phyloP scores from a whole-genome alignment of 495 filamentous ascomycete species.

The Aspergillus hancockii region DNA sequence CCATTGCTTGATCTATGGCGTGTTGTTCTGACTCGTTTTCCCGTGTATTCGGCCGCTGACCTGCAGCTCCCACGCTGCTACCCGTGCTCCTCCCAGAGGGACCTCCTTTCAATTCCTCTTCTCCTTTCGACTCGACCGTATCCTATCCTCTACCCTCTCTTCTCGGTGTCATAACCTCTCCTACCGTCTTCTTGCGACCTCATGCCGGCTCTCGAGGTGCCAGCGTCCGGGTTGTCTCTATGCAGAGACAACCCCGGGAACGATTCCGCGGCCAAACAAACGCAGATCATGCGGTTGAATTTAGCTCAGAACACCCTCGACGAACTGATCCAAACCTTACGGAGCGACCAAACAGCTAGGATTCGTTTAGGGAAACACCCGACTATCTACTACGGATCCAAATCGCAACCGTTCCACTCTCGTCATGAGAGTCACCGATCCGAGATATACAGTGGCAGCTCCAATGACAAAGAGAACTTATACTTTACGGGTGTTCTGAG shows the following conservation, averaged over 20 bases:
- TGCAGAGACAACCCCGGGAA: conserved; percentile 38
- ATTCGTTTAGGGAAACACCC: conserved; percentile 48
- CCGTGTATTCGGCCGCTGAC: conserved; percentile 49
- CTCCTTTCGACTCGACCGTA: conserved; percentile 10
- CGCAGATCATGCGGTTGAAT: conserved; percentile 64
- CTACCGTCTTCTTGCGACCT: conserved; percentile 23
- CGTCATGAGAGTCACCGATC: conserved; percentile 48
- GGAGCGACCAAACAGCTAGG: conserved; percentile 59
- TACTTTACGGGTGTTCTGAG: conserved; percentile 57
- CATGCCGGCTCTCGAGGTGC: conserved; percentile 48
- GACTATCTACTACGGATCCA: conserved; percentile 54
- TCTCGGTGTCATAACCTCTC: conserved; percentile 11
- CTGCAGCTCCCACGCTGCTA: conserved; percentile 48
- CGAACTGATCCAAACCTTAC: conserved; percentile 68
- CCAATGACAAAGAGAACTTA: conserved; percentile 43
- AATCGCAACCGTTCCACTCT: conserved; percentile 52
- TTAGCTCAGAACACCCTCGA: conserved; percentile 66
- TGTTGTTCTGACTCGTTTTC: conserved; percentile 35
- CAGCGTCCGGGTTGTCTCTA: conserved; percentile 51
- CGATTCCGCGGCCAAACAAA: conserved; percentile 32
- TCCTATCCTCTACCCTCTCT: conserved; percentile 9
- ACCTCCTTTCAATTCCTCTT: conserved; percentile 18
- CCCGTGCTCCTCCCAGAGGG: conserved; percentile 32
- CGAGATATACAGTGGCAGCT: conserved; percentile 50
- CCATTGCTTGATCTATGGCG: conserved; percentile 43